A percentile compares a stretch with the other conserved stretches of the same genome.
Conservation (phyloP, 306 rosid species). For the Benincasa hispida region DNA sequence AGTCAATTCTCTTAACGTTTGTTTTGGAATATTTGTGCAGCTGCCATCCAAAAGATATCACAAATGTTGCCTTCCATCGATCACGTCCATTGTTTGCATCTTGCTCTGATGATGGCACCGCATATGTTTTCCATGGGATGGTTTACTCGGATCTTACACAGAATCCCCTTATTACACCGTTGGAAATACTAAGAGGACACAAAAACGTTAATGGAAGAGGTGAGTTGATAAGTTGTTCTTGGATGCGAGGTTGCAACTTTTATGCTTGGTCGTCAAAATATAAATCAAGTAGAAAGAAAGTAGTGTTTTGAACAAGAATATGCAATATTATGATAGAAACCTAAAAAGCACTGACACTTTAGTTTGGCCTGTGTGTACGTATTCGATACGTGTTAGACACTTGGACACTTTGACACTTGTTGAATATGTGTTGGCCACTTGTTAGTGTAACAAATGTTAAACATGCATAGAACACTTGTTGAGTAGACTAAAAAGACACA, state of each 20-base stretch:
- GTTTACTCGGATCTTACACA: conserved; percentile 87
- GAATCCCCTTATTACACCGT: conserved; percentile 81
- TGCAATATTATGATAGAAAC: neutral
- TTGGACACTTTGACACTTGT: too few species aligned
- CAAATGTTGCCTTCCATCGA: conserved; percentile 61
- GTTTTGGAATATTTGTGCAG: conserved; percentile 31
- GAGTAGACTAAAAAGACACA: too few species aligned
- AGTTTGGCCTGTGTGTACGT: too few species aligned
- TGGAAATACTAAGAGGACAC: conserved; percentile 83
- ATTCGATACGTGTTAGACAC: too few species aligned
- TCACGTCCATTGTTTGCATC: conserved; percentile 77
- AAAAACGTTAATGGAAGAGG: conserved; percentile 66
- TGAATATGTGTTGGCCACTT: too few species aligned
- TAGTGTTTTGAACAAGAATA: neutral
- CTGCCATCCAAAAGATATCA: conserved; percentile 88
- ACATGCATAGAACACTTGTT: too few species aligned
- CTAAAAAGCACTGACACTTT: too few species aligned
- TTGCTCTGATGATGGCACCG: conserved; percentile 81
- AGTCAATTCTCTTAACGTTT: conserved; percentile 1
- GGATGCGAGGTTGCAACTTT: neutral
- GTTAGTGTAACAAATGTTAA: too few species aligned
- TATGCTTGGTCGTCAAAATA: neutral
- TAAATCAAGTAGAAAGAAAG: neutral
- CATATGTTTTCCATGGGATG: conserved; percentile 86
- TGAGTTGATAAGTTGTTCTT: conserved; percentile 11